Evolutionary conservation across 176 grass and related monocot species (phyloP).

Genomic region (Bromus sterilis): DNA sequence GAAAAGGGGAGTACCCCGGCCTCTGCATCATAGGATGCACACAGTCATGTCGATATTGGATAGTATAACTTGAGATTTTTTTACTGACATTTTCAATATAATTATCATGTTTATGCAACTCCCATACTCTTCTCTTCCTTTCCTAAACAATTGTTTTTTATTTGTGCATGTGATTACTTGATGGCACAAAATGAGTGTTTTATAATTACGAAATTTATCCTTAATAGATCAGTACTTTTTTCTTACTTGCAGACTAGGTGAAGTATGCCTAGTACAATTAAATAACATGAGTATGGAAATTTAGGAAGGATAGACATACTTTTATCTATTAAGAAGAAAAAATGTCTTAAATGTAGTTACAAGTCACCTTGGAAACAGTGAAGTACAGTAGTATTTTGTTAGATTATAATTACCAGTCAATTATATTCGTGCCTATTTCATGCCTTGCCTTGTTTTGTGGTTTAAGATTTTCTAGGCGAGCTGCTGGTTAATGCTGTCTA

Average conservation of each 20-base stretch:
- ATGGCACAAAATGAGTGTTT: not conserved
- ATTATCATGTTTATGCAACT: slow-evolving; percentile 2
- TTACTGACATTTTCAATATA: not conserved
- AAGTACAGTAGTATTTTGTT: not conserved
- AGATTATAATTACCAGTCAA: not conserved
- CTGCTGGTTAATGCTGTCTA: not conserved
- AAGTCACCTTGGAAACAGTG: not conserved
- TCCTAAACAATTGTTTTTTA: not conserved
- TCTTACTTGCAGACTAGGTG: not conserved
- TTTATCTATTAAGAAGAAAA: not conserved
- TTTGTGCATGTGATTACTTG: not conserved
- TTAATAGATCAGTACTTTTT: not conserved
- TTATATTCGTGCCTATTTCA: not conserved
- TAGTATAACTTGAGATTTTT: not conserved
- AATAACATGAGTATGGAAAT: not conserved
- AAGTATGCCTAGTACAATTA: not conserved
- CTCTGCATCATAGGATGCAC: too few species aligned
- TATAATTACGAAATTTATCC: not conserved
- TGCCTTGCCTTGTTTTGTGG: not conserved
- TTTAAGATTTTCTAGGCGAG: not conserved
- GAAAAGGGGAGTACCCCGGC: too few species aligned
- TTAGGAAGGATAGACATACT: not conserved
- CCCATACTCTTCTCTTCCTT: not conserved
- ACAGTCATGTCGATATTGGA: not conserved
- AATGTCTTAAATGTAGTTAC: not conserved